Evolutionary conservation across 352 stramenopile genomes (phyloP).

Genomic region (Phytophthora aleatoria): DNA sequence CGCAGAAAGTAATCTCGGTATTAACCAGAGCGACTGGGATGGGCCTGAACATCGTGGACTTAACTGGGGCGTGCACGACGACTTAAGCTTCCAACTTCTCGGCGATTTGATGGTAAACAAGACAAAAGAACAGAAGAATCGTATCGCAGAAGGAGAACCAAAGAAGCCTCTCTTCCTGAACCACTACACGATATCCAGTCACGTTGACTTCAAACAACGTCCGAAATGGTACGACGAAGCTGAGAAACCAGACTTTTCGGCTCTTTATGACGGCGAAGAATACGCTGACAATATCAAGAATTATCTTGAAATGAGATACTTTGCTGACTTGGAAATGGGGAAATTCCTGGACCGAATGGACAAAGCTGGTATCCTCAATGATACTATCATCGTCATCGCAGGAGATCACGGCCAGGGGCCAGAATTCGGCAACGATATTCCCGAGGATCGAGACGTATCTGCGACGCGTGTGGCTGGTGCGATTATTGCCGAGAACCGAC

Average conservation of each 20-base stretch:
- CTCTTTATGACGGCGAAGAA: slow-evolving; percentile 36
- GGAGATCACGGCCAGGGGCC: slow-evolving; percentile 57
- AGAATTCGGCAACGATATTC: slow-evolving; percentile 34
- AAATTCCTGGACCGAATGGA: slow-evolving; percentile 62
- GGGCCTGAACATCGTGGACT: slow-evolving; percentile 18
- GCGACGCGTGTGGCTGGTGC: slow-evolving; percentile 40
- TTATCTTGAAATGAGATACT: slow-evolving; percentile 58
- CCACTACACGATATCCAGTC: slow-evolving; percentile 68
- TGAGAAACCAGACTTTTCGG: slow-evolving; percentile 47
- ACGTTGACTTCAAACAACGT: slow-evolving; percentile 40
- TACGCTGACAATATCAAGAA: slow-evolving; percentile 35
- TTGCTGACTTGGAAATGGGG: slow-evolving; percentile 51
- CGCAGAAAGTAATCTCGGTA: slow-evolving; percentile 37
- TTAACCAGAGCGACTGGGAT: slow-evolving; percentile 41
- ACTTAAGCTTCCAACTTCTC: slow-evolving; percentile 52
- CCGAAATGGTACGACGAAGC: slow-evolving; percentile 44
- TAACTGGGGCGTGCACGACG: slow-evolving; percentile 61
- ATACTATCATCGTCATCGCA: slow-evolving; percentile 60
- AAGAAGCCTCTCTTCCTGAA: slow-evolving; percentile 60
- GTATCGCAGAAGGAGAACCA: slow-evolving; percentile 17
- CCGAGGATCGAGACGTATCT: slow-evolving; percentile 41
- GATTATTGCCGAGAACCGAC: slow-evolving; percentile 40
- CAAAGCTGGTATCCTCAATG: slow-evolving; percentile 43
- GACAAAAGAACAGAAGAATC: slow-evolving; percentile 24
- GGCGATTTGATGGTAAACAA: slow-evolving; percentile 54